Conservation (phyloP, 2,329 filamentous ascomycete genomes). For the Clathrospora elynae region DNA sequence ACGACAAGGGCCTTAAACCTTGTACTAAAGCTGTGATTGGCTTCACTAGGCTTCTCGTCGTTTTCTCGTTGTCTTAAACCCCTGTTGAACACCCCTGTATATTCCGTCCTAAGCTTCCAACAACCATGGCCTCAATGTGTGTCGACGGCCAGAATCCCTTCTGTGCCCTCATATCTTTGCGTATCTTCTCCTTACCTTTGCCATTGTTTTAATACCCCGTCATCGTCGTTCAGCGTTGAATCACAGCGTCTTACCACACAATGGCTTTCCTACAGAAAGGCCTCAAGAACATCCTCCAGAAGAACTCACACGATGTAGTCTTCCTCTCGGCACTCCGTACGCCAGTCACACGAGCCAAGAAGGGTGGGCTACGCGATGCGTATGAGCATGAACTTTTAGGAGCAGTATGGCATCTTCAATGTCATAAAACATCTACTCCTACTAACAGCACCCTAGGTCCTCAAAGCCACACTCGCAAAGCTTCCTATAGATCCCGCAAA, state of each 20-base stretch:
- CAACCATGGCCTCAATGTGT: conserved; percentile 28
- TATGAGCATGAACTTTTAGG: conserved; percentile 89
- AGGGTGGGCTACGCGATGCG: conserved; percentile 82
- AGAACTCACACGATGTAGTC: conserved; percentile 79
- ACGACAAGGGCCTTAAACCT: too few species aligned
- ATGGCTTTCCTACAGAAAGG: conserved; percentile 63
- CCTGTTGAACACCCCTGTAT: too few species aligned
- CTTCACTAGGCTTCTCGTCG: too few species aligned
- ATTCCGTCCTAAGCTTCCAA: too few species aligned
- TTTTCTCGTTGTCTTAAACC: too few species aligned
- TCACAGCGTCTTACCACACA: conserved; percentile 10
- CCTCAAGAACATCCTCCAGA: conserved; percentile 75
- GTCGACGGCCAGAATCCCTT: conserved; percentile 14
- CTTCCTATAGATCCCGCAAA: conserved; percentile 72
- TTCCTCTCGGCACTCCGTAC: conserved; percentile 91
- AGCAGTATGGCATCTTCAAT: conserved; percentile 49
- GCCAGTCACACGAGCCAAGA: conserved; percentile 80
- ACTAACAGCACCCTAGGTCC: conserved; percentile 47
- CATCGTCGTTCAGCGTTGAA: conserved; percentile 21
- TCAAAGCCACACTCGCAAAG: conserved; percentile 70
- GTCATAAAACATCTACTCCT: conserved; percentile 48
- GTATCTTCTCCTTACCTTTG: conserved; percentile 1
- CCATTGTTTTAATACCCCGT: conserved; percentile 8
- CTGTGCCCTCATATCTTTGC: conserved; percentile 6
- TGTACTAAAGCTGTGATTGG: too few species aligned